Evolutionary conservation across 306 rosid genomes (phyloP), one percentile per base, ranked within the genome.

Genomic region (Fragaria ananassa): DNA sequence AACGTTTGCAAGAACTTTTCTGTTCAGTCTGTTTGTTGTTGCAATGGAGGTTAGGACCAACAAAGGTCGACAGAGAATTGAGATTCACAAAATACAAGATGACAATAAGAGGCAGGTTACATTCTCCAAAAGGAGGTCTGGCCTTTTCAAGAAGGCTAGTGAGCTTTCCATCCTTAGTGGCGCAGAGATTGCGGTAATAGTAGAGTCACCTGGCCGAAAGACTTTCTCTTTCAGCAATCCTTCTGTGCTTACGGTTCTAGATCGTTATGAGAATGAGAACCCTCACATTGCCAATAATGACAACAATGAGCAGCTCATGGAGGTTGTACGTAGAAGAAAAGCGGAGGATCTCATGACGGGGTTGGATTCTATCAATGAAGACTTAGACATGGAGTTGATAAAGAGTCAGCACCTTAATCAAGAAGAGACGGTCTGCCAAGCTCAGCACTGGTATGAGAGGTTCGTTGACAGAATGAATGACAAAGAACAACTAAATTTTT

Each of bases 101-200:
- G 89, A 87, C 46, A 57, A 81, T 31, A 82, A 76, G 42, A 81
- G 81, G 2, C 88, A 87, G 23, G 89, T 89, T 10, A 81, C 91
- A 0, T 89, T 89, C 81, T 89, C 93, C 0, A 89, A 89, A 72
- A 87, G 93, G 10, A 73, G 88, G 0, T 62, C 66, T 0, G 88
- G 93, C 1, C 76, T 89, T 3, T 89, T 89, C 61, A 87, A 89
- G 79, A 89, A 89, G 39, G 93, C 91, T 2, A 87, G 85, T 11
- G 91, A 89, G 76, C 72, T 87, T 0, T 66, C 83, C 14, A 83
- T 83, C 10, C 31, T 89, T 5, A 87, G 87, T 4, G 89, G 88
- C 0, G 79, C 79, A 0, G 84, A 87, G 25, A 42, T 87, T 1
- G 91, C 78, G 37, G 42, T 87, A 23, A 62, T 88, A 2, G 86